Evolutionary conservation across 2,329 filamentous ascomycete species (phyloP), one percentile per base, ranked within the genome.

Genomic region (Huntiella moniliformis): DNA sequence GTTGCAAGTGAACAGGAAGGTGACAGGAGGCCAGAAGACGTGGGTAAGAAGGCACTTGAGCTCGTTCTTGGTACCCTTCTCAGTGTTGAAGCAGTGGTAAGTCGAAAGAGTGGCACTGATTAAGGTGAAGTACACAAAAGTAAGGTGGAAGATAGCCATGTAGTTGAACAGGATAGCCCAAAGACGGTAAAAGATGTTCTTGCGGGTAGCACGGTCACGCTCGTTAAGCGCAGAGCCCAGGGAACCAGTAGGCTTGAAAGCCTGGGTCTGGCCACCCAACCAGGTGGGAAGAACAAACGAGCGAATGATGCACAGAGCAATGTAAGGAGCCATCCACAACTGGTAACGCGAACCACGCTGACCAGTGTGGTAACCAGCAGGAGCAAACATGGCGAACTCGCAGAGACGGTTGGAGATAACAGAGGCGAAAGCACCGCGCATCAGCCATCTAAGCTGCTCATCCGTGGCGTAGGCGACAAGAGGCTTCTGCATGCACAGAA

Each of bases 321-420:
- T 71, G 57, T 74, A 77, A 0, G 73, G 72, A 5, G 72, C 66
- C 72, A 77, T 77, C 72, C 73, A 77, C 22, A 77, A 61, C 56
- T 74, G 68, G 51, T 70, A 69, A 3, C 70, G 63, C 2, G 66
- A 64, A 35, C 70, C 70, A 45, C 72, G 64, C 56, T 74, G 71
- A 3, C 70, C 72, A 8, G 70, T 71, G 55, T 73, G 67, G 54
- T 76, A 76, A 15, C 73, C 72, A 1, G 70, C 65, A 0, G 73
- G 72, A 10, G 74, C 63, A 55, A 67, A 76, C n/a, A 73, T 63
- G n/a, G 67, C 61, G 49, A 71, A 66, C 54, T 76, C 72, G 56
- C 66, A 70, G 1, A 75, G 45, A n/a, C 72, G 67, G 55, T 69
- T 73, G 45, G 60, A 56, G 1, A 73, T 59, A 32, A 64, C 63